Base-by-base conservation (phyloP, 495 filamentous ascomycete genomes). In the Copromyces sp. region DNA sequence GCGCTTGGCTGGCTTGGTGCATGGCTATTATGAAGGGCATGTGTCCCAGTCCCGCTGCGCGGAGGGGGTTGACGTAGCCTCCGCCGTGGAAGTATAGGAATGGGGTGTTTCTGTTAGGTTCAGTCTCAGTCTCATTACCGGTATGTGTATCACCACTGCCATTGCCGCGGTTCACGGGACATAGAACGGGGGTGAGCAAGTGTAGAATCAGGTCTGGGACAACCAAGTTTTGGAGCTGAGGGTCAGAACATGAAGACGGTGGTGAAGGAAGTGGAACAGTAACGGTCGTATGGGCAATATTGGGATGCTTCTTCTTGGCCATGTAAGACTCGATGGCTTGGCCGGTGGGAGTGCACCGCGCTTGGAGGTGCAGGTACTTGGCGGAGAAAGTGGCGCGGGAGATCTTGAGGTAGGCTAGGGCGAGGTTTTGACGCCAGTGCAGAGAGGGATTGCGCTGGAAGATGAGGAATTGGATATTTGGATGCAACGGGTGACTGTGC, bases 31-130 rank as follows among this genome's bases (percentile, higher is more conserved):
- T 76, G 0, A 77, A 73, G 4, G 74, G 76, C 68, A 74, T 73
- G 71, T 76, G 76, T 0, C 71, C 75, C 2, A 2, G 9, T 3
- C 32, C 42, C 14, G n/a, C n/a, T n/a, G n/a, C n/a, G n/a, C 74
- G 74, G 0, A 76, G 69, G 40, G 76, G 74, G 69, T 77, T 73
- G 61, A 76, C 74, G 65, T 65, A 77, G 14, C 76, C 76, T 45
- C 76, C 76, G 38, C 76, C 74, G 53, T 77, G 76, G 35, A 76
- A 69, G 71, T 77, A 77, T 4, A 77, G 9, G 37, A 76, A 32
- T 0, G 73, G 73, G 0, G 45, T 53, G 3, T 9, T 40, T 3
- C 11, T 9, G 65, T 32, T 32, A n/a, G n/a, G n/a, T n/a, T n/a
- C n/a, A n/a, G n/a, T n/a, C n/a, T n/a, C n/a, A n/a, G n/a, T n/a